These are phyloP conservation scores for Endotrypanum monterogeii DNA, from an alignment of 208 protist species.

Conservation along the genomic window DNA sequence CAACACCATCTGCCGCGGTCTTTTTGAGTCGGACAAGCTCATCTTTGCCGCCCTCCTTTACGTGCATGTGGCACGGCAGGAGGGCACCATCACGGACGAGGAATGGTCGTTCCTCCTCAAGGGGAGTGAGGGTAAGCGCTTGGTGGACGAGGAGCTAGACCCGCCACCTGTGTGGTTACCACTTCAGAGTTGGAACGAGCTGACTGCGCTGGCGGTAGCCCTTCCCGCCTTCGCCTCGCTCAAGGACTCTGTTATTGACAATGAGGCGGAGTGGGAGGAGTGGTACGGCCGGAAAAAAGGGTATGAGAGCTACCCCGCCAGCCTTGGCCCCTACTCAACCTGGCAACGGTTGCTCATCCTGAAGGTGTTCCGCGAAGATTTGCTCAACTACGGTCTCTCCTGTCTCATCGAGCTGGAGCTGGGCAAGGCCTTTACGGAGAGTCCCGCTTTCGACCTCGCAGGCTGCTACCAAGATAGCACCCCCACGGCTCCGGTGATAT, in stretches of 20 bases:
- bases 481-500: constrained; percentile 92
- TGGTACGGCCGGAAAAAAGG: constrained; percentile 91
- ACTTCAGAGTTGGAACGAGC: constrained; percentile 90
- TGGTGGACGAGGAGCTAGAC: constrained; percentile 75
- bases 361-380: constrained; percentile 88
- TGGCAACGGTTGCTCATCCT: constrained; percentile 92
- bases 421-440: constrained; percentile 91
- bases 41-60: constrained; percentile 96
- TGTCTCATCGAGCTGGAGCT: constrained; percentile 76
- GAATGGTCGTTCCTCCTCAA: constrained; percentile 93
- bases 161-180: constrained; percentile 89
- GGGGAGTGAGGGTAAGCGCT: constrained; percentile 78
- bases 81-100: constrained; percentile 58
- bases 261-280: constrained; percentile 76
- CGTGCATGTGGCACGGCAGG: constrained; percentile 82
- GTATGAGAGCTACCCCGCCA: constrained; percentile 70
- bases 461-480: constrained; percentile 92
- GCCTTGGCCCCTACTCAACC: constrained; percentile 33
- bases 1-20: constrained; percentile 93
- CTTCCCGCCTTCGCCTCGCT: constrained; percentile 89
- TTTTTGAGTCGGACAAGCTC: constrained; percentile 96
- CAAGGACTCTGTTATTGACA: constrained; percentile 81
- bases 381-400: constrained; percentile 89
- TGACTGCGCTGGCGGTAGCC: constrained; percentile 78
- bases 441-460: constrained; percentile 90